Percentiles rank a stretch among this genome's conserved stretches.
phyloP scores from a whole-genome alignment of 2,329 filamentous ascomycete genomes.

The Colletotrichum liaoningense region DNA sequence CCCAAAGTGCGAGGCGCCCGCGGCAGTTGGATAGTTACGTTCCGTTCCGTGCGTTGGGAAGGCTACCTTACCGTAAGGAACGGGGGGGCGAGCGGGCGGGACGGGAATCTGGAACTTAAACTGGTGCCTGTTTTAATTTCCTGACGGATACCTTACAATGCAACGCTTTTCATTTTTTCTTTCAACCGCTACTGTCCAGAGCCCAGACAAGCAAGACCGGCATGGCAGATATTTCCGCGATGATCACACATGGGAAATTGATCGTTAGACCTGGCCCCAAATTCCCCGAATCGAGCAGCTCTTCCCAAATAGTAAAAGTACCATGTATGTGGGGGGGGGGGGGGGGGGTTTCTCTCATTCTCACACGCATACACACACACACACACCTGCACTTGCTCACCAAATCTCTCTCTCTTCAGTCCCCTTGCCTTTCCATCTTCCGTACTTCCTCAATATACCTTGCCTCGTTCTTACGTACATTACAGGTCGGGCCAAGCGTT shows the following conservation, averaged over 20 bases:
- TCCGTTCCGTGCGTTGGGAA: not conserved
- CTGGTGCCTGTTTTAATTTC: not conserved
- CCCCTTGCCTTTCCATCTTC: too few species aligned
- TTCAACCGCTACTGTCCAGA: too few species aligned
- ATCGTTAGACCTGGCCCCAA: too few species aligned
- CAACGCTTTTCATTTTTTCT: not conserved
- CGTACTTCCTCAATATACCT: not conserved
- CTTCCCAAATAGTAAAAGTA: not conserved
- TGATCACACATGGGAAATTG: not conserved
- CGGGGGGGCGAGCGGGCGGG: too few species aligned
- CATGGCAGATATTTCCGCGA: not conserved
- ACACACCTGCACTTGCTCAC: too few species aligned
- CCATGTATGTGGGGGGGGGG: conserved; percentile 9
- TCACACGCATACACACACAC: too few species aligned
- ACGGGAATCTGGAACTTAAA: not conserved
- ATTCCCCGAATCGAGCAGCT: not conserved
- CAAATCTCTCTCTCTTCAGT: too few species aligned
- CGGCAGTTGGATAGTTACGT: not conserved
- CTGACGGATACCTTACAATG: not conserved
- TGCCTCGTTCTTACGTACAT: not conserved
- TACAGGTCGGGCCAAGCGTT: not conserved
- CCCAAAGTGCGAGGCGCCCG: not conserved
- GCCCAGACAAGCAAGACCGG: too few species aligned
- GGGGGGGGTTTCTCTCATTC: not conserved
- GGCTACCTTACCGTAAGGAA: not conserved